phyloP scores from a whole-genome alignment of 305 asterid species.

The Fraxinus floribunda region DNA sequence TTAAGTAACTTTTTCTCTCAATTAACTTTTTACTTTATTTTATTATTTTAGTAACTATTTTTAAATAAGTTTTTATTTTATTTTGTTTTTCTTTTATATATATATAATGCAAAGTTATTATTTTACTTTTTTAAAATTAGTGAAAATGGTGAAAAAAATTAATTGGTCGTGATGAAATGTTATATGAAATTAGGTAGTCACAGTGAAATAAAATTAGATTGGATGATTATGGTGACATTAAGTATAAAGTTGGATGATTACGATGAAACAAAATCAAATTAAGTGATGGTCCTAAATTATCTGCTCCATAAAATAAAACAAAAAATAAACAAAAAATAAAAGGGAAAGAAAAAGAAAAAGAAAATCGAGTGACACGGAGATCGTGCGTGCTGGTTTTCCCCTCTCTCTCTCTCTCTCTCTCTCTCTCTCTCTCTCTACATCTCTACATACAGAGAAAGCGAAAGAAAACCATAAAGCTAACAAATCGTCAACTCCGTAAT shows the following conservation, averaged over 20 bases:
- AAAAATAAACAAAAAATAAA: not conserved
- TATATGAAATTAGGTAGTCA: not conserved
- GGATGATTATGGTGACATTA: not conserved
- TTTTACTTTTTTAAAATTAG: too few species aligned
- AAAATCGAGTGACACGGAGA: constrained; percentile 6
- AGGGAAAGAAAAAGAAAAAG: not conserved
- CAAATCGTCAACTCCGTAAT: constrained; percentile 5
- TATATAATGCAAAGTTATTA: too few species aligned
- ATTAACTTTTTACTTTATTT: too few species aligned
- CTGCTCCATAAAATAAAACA: not conserved
- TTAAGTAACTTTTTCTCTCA: too few species aligned
- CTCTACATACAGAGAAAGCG: constrained; percentile 10
- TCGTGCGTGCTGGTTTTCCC: constrained; percentile 29
- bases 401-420: constrained; percentile 23
- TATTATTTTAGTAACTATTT: too few species aligned
- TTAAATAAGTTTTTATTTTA: too few species aligned
- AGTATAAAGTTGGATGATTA: not conserved
- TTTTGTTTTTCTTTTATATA: too few species aligned
- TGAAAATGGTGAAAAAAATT: not conserved
- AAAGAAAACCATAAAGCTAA: not conserved
- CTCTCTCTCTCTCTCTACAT: constrained; percentile 17
- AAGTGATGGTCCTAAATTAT: too few species aligned
- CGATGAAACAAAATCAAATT: too few species aligned
- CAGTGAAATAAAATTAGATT: too few species aligned
- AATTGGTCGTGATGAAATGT: too few species aligned